A percentile compares a stretch with the other conserved stretches of the same genome.
Conservation (phyloP, 148 eudicot genomes). For the Nepenthes gracilis region DNA sequence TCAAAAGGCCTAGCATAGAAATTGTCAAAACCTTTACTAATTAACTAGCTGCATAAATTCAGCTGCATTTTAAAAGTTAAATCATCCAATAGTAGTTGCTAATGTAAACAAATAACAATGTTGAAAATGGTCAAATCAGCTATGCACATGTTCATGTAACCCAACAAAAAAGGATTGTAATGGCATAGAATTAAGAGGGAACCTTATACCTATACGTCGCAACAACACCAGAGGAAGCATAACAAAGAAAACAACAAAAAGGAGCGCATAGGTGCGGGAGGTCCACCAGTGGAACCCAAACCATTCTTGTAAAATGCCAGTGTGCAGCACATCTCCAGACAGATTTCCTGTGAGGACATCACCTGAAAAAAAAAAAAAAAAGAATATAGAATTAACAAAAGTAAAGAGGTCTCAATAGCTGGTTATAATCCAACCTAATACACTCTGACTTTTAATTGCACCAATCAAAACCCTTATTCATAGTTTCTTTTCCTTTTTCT, state of each 20-base stretch:
- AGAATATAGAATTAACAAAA: not conserved
- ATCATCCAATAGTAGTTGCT: no score
- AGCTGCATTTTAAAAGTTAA: no score
- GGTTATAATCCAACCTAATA: no score
- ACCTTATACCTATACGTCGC: slow-evolving; percentile 58
- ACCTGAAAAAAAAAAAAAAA: slow-evolving; percentile 26
- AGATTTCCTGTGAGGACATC: slow-evolving; percentile 85
- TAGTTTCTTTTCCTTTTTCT: no score
- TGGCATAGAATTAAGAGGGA: no score
- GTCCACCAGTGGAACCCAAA: slow-evolving; percentile 98
- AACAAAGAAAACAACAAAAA: slow-evolving; percentile 38
- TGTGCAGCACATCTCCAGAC: slow-evolving; percentile 62
- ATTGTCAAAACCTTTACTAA: no score
- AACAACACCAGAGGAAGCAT: slow-evolving; percentile 69
- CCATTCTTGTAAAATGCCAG: slow-evolving; percentile 88
- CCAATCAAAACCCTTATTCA: no score
- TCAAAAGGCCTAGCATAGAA: no score
- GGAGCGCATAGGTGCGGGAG: slow-evolving; percentile 63
- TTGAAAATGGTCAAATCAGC: not conserved
- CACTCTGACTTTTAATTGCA: no score
- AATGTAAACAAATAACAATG: not conserved
- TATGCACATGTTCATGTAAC: not conserved
- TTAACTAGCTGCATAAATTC: no score
- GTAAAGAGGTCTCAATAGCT: not conserved
- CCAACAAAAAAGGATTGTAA: no score